Evolutionary conservation across 1,139 yeast species (phyloP).

Genomic region (Hansenula lynferdii): DNA sequence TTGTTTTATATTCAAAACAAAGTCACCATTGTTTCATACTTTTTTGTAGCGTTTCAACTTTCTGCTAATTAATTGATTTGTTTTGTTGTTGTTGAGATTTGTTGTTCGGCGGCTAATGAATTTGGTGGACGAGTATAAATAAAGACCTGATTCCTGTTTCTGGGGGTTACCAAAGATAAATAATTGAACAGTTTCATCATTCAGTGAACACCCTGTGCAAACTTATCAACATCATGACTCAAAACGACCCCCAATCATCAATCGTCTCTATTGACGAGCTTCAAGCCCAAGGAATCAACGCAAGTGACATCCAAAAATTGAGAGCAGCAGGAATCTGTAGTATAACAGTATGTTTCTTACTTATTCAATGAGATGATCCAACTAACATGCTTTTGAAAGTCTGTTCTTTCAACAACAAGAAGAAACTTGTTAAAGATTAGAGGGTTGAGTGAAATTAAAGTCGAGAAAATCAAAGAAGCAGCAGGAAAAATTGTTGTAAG

Average conservation of each 20-base stretch:
- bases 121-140: no score
- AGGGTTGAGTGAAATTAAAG: slow-evolving; percentile 54
- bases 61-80: no score
- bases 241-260: not conserved
- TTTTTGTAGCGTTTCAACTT: no score
- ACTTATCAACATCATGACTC: slow-evolving; percentile 9
- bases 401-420: slow-evolving; percentile 49
- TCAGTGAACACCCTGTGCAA: not conserved
- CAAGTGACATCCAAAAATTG: slow-evolving; percentile 50
- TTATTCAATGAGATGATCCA: not conserved
- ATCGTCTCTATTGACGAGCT: slow-evolving; percentile 47
- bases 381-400: slow-evolving; percentile 22
- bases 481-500: slow-evolving; percentile 42
- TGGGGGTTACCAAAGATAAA: no score
- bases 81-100: no score
- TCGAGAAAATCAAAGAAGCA: slow-evolving; percentile 59
- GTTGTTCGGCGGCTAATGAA: no score
- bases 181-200: not conserved
- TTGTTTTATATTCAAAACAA: no score
- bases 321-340: slow-evolving; percentile 50
- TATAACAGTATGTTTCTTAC: slow-evolving; percentile 37
- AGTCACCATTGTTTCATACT: no score
- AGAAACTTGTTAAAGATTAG: slow-evolving; percentile 47
- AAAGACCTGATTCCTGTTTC: no score
- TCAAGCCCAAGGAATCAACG: slow-evolving; percentile 54